Evolutionary conservation across 129 eudicot species (phyloP), one percentile per base, ranked within the genome.

Genomic region (Daucus carota): DNA sequence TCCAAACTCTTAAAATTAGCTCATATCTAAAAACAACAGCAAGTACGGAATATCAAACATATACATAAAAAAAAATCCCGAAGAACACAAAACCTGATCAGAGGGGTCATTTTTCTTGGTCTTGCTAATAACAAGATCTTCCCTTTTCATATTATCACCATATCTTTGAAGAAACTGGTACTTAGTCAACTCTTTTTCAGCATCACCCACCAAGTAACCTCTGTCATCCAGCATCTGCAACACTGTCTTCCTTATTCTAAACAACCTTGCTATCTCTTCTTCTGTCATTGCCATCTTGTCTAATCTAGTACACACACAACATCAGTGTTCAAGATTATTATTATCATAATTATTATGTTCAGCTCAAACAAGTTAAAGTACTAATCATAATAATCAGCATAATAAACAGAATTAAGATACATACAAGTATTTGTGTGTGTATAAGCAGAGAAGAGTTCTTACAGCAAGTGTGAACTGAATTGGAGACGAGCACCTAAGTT

Each of bases 191-290:
- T 91, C 88, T 50, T 89, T 67, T 83, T 93, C 98, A 60, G 76
- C 60, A 40, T 88, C 92, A 15, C 84, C 84, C 31, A 90, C 98
- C 77, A 90, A 69, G 80, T 93, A 93, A 18, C 84, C 84, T 54
- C 98, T 81, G 68, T 93, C 98, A 54, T 70, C 83, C 78, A 93
- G 59, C 97, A 93, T 93, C 82, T 87, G 88, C 97, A 90, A 88
- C 77, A 90, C 87, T 33, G 96, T 93, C 77, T 75, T 88, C 79
- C 96, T 75, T 32, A 88, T 88, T 77, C 98, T 88, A 33, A 24
- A 86, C 44, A 93, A 59, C 60, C 92, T 80, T 36, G 84, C 81
- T 29, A 93, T 78, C 76, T 90, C 96, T 67, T 93, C 97, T 38
- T 93, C 98, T 17, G 96, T 31, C 69, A 83, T 44, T 14, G 85